These are phyloP conservation scores for Psilocybe cubensis DNA, from an alignment of 768 basidiomycete genomes.

Conservation along the genomic window DNA sequence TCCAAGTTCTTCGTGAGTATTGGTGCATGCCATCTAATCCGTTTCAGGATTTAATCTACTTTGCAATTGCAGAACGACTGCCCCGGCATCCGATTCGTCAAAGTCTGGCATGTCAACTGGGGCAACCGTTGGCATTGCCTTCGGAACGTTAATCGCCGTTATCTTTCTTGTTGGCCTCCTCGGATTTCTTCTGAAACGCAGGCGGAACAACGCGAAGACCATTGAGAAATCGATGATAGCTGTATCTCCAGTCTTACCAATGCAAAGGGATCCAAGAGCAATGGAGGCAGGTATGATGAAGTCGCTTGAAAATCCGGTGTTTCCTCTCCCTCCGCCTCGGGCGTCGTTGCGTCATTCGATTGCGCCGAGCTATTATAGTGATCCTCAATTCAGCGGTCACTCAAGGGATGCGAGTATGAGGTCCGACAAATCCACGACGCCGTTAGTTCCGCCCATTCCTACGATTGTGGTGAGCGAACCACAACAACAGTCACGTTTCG, in stretches of 20 bases:
- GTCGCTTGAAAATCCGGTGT: constrained; percentile 24
- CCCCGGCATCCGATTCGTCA: constrained; percentile 3
- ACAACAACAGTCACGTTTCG: constrained; percentile 16
- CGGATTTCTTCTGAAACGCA: constrained; percentile 26
- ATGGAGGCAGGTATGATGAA: constrained; percentile 28
- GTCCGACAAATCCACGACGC: constrained; percentile 27
- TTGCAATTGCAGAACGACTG: background rate
- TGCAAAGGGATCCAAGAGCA: constrained; percentile 32
- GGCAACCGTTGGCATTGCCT: constrained; percentile 23
- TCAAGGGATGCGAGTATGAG: constrained; percentile 23
- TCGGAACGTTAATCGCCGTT: constrained; percentile 30
- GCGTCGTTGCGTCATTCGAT: constrained; percentile 32
- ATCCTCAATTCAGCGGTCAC: constrained; percentile 27
- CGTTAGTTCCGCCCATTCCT: constrained; percentile 29
- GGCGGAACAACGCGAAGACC: constrained; percentile 21
- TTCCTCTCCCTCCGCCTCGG: constrained; percentile 26
- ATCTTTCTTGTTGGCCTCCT: constrained; percentile 26
- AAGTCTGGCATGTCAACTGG: constrained; percentile 23
- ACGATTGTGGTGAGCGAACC: constrained; percentile 12
- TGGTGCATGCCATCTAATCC: background rate
- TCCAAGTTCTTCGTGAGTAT: constrained; percentile 16
- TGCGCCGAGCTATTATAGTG: constrained; percentile 44
- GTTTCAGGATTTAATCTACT: background rate
- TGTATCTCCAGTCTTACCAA: constrained; percentile 35
- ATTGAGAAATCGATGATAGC: constrained; percentile 29